These are phyloP conservation scores for Dictyostelium brefeldianum DNA, from an alignment of 78 protist genomes.

Conservation along the genomic window DNA sequence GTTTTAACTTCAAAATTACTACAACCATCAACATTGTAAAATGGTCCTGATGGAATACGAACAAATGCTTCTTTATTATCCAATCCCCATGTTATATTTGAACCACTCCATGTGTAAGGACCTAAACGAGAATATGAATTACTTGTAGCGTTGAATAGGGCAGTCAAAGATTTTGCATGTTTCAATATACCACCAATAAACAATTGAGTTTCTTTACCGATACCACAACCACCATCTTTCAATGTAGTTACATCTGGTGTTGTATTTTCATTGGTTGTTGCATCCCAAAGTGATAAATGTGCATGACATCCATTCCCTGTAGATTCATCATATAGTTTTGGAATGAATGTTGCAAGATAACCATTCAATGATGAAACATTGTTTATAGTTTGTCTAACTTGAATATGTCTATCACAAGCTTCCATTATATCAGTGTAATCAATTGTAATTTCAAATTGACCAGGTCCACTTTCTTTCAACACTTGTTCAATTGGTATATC, in stretches of 20 bases:
- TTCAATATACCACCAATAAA: slow-evolving; percentile 44
- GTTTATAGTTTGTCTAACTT: slow-evolving; percentile 21
- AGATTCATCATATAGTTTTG: neutral
- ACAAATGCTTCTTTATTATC: slow-evolving; percentile 56
- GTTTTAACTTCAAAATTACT: slow-evolving; percentile 60
- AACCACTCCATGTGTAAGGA: slow-evolving; percentile 54
- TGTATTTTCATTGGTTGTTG: neutral
- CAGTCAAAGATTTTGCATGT: slow-evolving; percentile 36
- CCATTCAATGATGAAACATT: slow-evolving; percentile 34
- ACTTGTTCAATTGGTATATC: slow-evolving; percentile 51
- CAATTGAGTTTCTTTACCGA: neutral
- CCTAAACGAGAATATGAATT: slow-evolving; percentile 5
- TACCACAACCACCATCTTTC: neutral
- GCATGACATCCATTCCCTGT: slow-evolving; percentile 53
- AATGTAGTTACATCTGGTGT: slow-evolving; percentile 20
- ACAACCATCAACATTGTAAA: neutral
- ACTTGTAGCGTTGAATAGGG: slow-evolving; percentile 3
- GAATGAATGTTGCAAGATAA: slow-evolving; percentile 38
- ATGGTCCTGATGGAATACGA: slow-evolving; percentile 36
- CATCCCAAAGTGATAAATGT: slow-evolving; percentile 56
- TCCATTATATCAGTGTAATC: slow-evolving; percentile 17
- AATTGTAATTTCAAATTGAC: slow-evolving; percentile 62
- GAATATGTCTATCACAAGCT: slow-evolving; percentile 68
- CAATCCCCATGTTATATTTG: slow-evolving; percentile 43
- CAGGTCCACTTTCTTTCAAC: slow-evolving; percentile 37